Percentiles rank a stretch among this genome's conserved stretches.
Conservation (phyloP, 225 moss, liverwort and hornwort genomes). For the Rhytidiadelphus loreus region DNA sequence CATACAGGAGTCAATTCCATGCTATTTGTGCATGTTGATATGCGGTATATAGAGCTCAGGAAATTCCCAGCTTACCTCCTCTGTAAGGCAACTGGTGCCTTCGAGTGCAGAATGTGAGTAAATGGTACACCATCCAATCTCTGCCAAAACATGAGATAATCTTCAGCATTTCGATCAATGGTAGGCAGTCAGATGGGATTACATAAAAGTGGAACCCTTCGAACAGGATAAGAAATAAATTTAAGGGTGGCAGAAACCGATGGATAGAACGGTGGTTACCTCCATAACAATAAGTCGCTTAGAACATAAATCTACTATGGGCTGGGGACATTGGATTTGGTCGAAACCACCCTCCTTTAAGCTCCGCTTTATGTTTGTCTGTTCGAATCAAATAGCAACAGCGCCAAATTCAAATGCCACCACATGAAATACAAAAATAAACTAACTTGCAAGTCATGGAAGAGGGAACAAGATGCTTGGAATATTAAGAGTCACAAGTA, state of each 20-base stretch:
- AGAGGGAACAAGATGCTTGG: background rate
- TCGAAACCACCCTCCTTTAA: constrained; percentile 60
- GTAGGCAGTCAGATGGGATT: background rate
- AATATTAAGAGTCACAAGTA: background rate
- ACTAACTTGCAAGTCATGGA: background rate
- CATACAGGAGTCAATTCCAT: background rate
- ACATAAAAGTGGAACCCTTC: background rate
- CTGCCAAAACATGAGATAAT: constrained; percentile 22
- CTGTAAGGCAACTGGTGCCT: constrained; percentile 56
- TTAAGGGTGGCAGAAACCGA: background rate
- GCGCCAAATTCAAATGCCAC: background rate
- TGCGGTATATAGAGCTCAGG: background rate
- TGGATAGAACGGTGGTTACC: constrained; percentile 15
- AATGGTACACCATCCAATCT: constrained; percentile 95
- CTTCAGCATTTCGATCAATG: background rate
- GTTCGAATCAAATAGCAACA: background rate
- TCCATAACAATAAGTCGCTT: constrained; percentile 91
- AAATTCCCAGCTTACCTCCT: constrained; percentile 34
- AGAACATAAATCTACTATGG: constrained; percentile 70
- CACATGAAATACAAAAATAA: background rate
- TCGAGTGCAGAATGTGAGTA: constrained; percentile 74
- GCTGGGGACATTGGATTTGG: constrained; percentile 76
- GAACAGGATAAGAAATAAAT: background rate
- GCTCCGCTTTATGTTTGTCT: constrained; percentile 69
- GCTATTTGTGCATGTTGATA: background rate